Percentiles rank a stretch among this genome's conserved stretches.
Evolutionary conservation across 805 yeast species (phyloP).

Genomic region (Candida nonsorbophila): DNA sequence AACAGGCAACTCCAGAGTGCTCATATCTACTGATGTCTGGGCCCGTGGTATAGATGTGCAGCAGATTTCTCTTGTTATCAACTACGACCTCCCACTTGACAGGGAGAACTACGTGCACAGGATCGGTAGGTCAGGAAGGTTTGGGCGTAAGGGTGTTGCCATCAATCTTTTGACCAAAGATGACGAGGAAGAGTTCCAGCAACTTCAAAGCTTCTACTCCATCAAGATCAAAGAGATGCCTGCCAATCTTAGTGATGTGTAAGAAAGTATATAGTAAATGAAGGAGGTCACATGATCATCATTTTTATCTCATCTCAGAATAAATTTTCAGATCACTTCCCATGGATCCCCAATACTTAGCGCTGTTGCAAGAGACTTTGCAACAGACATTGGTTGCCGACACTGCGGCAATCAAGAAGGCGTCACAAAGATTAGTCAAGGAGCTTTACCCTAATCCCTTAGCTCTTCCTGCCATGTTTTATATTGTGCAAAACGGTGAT

Average conservation of each 20-base stretch:
- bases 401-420: conserved; percentile 73
- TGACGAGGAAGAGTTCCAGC: conserved; percentile 71
- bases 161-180: conserved; percentile 85
- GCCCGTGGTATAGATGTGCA: conserved; percentile 99
- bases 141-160: conserved; percentile 98
- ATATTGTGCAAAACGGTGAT: conserved; percentile 69
- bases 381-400: conserved; percentile 78
- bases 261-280: conserved; percentile 8
- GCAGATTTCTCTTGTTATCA: conserved; percentile 92
- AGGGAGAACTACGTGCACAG: conserved; percentile 95
- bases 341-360: conserved; percentile 69
- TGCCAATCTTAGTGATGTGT: conserved; percentile 53
- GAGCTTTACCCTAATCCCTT: conserved; percentile 68
- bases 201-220: conserved; percentile 62
- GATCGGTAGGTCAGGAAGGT: conserved; percentile 97
- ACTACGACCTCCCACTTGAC: conserved; percentile 90
- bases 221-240: conserved; percentile 78
- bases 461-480: conserved; percentile 78
- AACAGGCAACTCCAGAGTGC: conserved; percentile 85
- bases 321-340: no score
- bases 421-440: conserved; percentile 66
- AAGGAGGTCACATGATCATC: neutral
- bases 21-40: conserved; percentile 95
- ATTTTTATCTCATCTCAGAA: no score
- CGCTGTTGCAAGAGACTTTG: conserved; percentile 74